These are phyloP conservation scores for Lachancea sp. DNA, from an alignment of 805 yeast species.

Conservation along the genomic window DNA sequence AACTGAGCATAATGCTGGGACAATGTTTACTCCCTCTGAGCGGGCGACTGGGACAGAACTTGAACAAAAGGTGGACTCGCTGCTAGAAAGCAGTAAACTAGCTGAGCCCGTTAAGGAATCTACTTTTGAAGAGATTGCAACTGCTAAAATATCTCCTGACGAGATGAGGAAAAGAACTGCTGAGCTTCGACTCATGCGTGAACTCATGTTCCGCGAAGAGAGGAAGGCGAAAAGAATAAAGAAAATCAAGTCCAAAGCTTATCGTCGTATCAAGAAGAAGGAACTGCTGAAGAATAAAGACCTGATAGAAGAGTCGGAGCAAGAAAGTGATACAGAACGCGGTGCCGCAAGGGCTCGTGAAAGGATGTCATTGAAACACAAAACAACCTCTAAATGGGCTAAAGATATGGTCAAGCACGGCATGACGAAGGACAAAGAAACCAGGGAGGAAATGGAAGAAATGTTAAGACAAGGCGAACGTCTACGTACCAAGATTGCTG, in stretches of 20 bases:
- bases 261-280: slow-evolving; percentile 77
- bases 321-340: slow-evolving; percentile 51
- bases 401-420: slow-evolving; percentile 84
- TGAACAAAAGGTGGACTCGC: slow-evolving; percentile 56
- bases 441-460: slow-evolving; percentile 87
- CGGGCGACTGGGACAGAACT: slow-evolving; percentile 50
- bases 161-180: slow-evolving; percentile 71
- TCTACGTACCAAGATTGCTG: slow-evolving; percentile 65
- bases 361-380: slow-evolving; percentile 88
- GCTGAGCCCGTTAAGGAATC: slow-evolving; percentile 69
- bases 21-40: slow-evolving; percentile 46
- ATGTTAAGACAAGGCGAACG: slow-evolving; percentile 85
- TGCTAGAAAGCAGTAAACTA: slow-evolving; percentile 59
- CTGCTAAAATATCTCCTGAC: slow-evolving; percentile 72
- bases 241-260: slow-evolving; percentile 90
- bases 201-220: slow-evolving; percentile 93
- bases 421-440: slow-evolving; percentile 75
- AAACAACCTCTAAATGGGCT: slow-evolving; percentile 86
- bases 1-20: slow-evolving; percentile 41
- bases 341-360: slow-evolving; percentile 79
- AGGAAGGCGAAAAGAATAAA: slow-evolving; percentile 83
- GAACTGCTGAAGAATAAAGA: slow-evolving; percentile 67
- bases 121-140: slow-evolving; percentile 81
- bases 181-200: slow-evolving; percentile 88
- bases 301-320: slow-evolving; percentile 45